Evolutionary conservation across 2,329 filamentous ascomycete species (phyloP), one percentile per base, ranked within the genome.

Genomic region (Alternaria sp.): DNA sequence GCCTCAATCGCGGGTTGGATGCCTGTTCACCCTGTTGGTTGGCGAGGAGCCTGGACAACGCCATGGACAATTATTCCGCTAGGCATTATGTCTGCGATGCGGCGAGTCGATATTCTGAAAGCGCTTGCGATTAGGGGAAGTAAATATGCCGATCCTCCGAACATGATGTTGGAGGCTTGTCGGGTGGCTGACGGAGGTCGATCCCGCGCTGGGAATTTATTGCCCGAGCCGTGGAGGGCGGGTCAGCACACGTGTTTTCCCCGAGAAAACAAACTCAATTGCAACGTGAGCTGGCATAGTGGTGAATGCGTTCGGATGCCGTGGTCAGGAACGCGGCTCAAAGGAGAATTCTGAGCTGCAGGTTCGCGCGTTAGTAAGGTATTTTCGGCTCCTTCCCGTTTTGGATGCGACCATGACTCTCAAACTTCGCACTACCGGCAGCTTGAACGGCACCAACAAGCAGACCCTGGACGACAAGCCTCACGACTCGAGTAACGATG

Each of bases 361-460:
- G 26, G 18, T n/a, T 4, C 16, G 42, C 28, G 22, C 22, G 20
- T 47, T 28, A 16, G 42, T 38, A 22, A 36, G 46, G 42, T 47
- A 28, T 24, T 14, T 24, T 14, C 20, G 36, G 26, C 34, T 32
- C 34, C 34, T 28, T 42, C 44, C 34, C 38, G 20, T 39, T 52
- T 6, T 18, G 24, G 46, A 12, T 43, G 18, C 53, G 47, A 42
- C 41, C 57, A 51, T 47, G 34, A 60, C 54, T 52, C 47, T 57
- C 57, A 42, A 55, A 20, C 38, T 28, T 43, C 20, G n/a, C 52
- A 52, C 47, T 38, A 51, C 32, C 26, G 22, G 20, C 41, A 26
- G 26, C 57, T 22, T 44, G 20, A 26, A 32, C 30, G 34, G 30
- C 16, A 30, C 22, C 20, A 18, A 22, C 47, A 22, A 30, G 28